phyloP scores from a whole-genome alignment of 169 alveolate species.

The Ichthyophthirius multifiliis region DNA sequence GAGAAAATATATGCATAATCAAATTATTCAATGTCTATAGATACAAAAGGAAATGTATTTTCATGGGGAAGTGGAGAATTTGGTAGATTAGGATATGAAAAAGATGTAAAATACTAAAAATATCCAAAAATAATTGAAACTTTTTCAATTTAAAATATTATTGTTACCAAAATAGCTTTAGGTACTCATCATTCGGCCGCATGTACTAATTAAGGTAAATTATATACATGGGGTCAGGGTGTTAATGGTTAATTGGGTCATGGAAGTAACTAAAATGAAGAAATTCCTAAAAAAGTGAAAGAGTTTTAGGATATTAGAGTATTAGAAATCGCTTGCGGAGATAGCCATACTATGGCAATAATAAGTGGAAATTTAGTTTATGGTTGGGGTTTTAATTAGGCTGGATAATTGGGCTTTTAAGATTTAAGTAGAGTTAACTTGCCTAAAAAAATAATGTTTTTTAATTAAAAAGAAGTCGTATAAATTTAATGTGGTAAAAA shows the following conservation, averaged over 20 bases:
- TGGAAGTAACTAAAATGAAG: neutral
- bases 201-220: neutral
- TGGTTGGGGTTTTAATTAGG: neutral
- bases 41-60: neutral
- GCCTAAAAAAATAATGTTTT: neutral
- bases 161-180: neutral
- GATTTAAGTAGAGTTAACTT: neutral
- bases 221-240: neutral
- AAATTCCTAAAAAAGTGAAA: neutral
- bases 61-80: conserved; percentile 1
- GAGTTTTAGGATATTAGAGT: neutral
- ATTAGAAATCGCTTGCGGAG: neutral
- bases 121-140: neutral
- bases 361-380: neutral
- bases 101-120: neutral
- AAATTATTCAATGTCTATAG: neutral
- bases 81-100: neutral
- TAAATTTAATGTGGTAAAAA: neutral
- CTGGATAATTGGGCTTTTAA: neutral
- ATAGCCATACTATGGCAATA: neutral
- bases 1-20: neutral
- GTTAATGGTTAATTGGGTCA: neutral
- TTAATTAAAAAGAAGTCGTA: neutral
- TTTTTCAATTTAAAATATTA: neutral
- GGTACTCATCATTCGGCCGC: neutral